A percentile compares a stretch with the other conserved stretches of the same genome.
These are phyloP conservation scores for Trichoderma virens DNA, from an alignment of 495 filamentous ascomycete genomes.

Conservation along the genomic window DNA sequence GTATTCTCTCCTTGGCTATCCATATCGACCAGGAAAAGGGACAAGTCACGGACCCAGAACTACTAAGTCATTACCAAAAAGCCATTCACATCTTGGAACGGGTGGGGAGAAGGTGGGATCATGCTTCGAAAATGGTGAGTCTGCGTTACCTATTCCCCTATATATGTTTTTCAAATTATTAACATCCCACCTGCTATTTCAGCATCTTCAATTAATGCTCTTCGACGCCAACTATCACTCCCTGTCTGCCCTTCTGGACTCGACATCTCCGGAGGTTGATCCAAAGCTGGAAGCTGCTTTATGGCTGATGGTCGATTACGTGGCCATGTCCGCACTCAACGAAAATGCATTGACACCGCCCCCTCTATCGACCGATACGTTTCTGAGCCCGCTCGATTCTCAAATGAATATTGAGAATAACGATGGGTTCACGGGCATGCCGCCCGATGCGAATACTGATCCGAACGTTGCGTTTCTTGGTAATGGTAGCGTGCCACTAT, in stretches of 20 bases:
- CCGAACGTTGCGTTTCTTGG: slow-evolving; percentile 3
- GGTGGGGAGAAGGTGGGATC: neutral
- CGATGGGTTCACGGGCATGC: neutral
- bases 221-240: slow-evolving; percentile 5
- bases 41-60: neutral
- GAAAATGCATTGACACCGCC: neutral
- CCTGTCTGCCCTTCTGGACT: neutral
- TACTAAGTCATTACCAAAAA: neutral
- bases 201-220: slow-evolving; percentile 6
- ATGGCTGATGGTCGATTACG: slow-evolving; percentile 1
- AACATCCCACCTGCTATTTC: neutral
- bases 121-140: slow-evolving; percentile 7
- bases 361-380: neutral
- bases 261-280: neutral
- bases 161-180: neutral
- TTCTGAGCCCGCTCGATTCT: neutral
- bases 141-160: neutral
- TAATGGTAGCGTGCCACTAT: neutral
- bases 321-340: neutral
- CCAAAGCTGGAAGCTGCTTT: neutral
- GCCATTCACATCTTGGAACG: neutral
- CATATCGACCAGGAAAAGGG: slow-evolving; percentile 5
- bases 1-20: neutral
- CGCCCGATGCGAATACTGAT: neutral
- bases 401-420: neutral